A percentile compares a stretch with the other conserved stretches of the same genome.
These are phyloP conservation scores for Dendrobium nobile DNA, from an alignment of 106 monocot genomes.

Conservation along the genomic window DNA sequence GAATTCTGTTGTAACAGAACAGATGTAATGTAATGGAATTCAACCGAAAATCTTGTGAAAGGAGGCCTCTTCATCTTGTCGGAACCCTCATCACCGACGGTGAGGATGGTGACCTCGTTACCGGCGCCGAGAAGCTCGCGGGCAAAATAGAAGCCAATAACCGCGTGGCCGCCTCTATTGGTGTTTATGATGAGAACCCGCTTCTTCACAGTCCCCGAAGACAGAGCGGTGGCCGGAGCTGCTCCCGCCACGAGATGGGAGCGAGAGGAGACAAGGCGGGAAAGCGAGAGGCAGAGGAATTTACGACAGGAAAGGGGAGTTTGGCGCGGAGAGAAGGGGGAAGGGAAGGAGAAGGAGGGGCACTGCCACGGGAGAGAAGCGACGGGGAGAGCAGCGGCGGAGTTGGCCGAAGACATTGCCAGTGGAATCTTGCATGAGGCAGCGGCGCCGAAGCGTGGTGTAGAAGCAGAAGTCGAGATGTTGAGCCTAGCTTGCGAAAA, in stretches of 20 bases:
- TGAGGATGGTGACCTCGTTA: slow-evolving; percentile 77
- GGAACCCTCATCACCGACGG: slow-evolving; percentile 85
- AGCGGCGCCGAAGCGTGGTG: too few relatives aligned
- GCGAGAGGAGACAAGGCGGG: neutral
- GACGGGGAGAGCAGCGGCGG: neutral
- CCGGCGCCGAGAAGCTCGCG: slow-evolving; percentile 56
- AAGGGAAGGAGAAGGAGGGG: neutral
- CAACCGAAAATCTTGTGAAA: slow-evolving; percentile 78
- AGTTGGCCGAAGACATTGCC: neutral
- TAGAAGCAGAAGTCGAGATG: too few relatives aligned
- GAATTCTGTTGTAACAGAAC: neutral
- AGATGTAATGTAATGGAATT: neutral
- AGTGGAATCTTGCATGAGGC: neutral
- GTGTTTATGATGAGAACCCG: slow-evolving; percentile 81
- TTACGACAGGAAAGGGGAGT: slow-evolving; percentile 8
- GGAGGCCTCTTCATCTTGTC: slow-evolving; percentile 98
- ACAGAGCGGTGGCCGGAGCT: neutral
- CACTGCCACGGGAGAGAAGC: neutral
- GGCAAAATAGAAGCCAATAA: slow-evolving; percentile 95
- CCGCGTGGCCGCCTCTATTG: slow-evolving; percentile 90
- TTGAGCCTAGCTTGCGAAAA: too few relatives aligned
- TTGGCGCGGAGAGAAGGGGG: neutral
- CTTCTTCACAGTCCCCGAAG: slow-evolving; percentile 40
- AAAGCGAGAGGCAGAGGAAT: neutral
- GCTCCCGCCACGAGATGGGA: neutral